Percentiles rank a stretch among this genome's conserved stretches.
Evolutionary conservation across 306 rosid species (phyloP).

Genomic region (Aeschynomene evenia): DNA sequence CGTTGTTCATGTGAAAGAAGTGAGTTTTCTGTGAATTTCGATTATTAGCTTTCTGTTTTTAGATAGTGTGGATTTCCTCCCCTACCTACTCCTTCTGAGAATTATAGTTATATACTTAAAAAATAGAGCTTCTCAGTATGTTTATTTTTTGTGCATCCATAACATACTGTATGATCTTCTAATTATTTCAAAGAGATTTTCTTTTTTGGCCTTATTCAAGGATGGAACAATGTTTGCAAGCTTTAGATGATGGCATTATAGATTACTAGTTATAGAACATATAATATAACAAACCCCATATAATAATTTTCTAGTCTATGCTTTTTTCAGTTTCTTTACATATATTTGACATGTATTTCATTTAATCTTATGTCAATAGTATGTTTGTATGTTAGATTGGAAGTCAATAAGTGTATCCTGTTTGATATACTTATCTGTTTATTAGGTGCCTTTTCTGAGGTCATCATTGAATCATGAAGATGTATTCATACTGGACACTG

Average conservation of each 20-base stretch:
- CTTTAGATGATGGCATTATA: background rate
- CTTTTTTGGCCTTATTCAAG: background rate
- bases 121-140: background rate
- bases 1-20: slow-evolving; percentile 86
- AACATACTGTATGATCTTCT: background rate
- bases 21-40: slow-evolving; percentile 40
- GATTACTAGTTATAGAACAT: background rate
- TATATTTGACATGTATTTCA: slow-evolving; percentile 6
- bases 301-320: background rate
- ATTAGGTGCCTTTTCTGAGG: slow-evolving; percentile 81
- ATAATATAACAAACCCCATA: background rate
- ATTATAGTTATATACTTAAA: background rate
- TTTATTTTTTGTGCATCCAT: background rate
- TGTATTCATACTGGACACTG: slow-evolving; percentile 90
- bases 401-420: slow-evolving; percentile 28
- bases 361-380: background rate
- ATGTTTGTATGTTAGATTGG: background rate
- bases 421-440: slow-evolving; percentile 26
- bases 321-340: background rate
- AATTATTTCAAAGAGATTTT: background rate
- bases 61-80: background rate
- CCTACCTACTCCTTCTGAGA: background rate
- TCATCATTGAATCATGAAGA: slow-evolving; percentile 86
- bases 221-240: background rate
- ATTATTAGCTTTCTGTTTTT: slow-evolving; percentile 21